A percentile compares a stretch with the other conserved stretches of the same genome.
Conservation (phyloP, 192 early-diverging fungal genomes). For the Gaertneriomyces semiglobifer region DNA sequence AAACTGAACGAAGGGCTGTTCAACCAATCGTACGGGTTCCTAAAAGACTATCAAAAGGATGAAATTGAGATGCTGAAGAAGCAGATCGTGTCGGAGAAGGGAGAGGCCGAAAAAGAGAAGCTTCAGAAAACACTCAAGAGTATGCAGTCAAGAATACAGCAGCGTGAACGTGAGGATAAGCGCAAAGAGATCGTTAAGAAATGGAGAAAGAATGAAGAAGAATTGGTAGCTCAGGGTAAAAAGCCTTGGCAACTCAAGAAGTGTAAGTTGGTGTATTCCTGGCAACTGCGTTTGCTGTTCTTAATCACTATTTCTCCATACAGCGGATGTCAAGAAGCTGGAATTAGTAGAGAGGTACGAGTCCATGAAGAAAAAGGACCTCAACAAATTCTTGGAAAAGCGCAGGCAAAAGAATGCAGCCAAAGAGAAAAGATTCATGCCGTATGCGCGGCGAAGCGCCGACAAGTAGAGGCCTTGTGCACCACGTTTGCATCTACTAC, state of each 20-base stretch:
- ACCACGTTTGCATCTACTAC: not conserved
- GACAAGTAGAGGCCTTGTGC: not conserved
- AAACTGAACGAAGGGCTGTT: constrained; percentile 89
- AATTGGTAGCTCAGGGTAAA: constrained; percentile 82
- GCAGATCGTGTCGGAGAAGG: constrained; percentile 63
- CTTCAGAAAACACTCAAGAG: constrained; percentile 59
- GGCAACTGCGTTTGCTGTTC: not conserved
- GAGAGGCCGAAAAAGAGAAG: constrained; percentile 54
- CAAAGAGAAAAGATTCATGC: constrained; percentile 60
- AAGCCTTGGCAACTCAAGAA: constrained; percentile 92
- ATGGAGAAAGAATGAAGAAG: constrained; percentile 77
- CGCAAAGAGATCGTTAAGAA: constrained; percentile 63
- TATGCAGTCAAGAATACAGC: constrained; percentile 50
- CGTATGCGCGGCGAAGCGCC: constrained; percentile 31
- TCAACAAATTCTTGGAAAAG: constrained; percentile 89
- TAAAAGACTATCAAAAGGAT: constrained; percentile 70
- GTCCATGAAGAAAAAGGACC: constrained; percentile 57
- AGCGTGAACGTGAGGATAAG: constrained; percentile 42
- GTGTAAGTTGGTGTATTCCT: constrained; percentile 47
- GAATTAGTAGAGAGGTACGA: constrained; percentile 86
- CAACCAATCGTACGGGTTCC: constrained; percentile 86
- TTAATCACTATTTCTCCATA: constrained; percentile 1
- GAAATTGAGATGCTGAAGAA: constrained; percentile 71
- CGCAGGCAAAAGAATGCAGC: constrained; percentile 88
- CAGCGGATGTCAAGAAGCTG: constrained; percentile 76